These are phyloP conservation scores for Zangia roseola DNA, from an alignment of 768 basidiomycete species.

Conservation along the genomic window DNA sequence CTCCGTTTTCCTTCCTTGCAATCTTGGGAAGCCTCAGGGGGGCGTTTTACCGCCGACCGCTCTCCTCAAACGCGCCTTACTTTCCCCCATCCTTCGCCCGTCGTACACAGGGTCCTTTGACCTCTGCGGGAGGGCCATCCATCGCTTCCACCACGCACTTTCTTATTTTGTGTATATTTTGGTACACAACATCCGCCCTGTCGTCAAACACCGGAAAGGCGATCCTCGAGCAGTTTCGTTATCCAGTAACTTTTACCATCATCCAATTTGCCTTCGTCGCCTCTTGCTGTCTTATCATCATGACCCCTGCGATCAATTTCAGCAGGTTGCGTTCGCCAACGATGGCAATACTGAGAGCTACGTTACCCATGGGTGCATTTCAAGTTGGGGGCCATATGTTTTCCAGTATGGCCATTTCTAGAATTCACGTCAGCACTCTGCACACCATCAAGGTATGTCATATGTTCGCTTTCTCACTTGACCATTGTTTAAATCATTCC, in stretches of 20 bases:
- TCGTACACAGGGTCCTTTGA: constrained; percentile 19
- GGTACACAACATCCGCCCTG: constrained; percentile 92
- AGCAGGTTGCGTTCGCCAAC: constrained; percentile 71
- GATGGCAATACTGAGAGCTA: constrained; percentile 67
- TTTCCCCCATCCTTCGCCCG: constrained; percentile 28
- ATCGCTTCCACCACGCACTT: constrained; percentile 48
- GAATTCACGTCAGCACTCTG: constrained; percentile 95
- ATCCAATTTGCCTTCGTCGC: constrained; percentile 97
- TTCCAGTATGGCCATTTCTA: constrained; percentile 94
- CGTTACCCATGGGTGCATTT: constrained; percentile 94
- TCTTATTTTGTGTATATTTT: constrained; percentile 78
- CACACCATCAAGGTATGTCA: constrained; percentile 93
- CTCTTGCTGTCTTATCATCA: constrained; percentile 79
- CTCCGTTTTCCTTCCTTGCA: constrained; percentile 8
- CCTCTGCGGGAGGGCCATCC: constrained; percentile 14
- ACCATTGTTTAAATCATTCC: constrained; percentile 2
- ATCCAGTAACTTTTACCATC: constrained; percentile 95
- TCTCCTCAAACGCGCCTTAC: constrained; percentile 8
- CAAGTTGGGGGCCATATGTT: constrained; percentile 98
- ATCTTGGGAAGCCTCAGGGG: constrained; percentile 17
- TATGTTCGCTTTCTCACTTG: neutral
- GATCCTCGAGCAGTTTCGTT: constrained; percentile 89
- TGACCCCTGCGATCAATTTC: constrained; percentile 70
- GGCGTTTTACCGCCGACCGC: constrained; percentile 17
- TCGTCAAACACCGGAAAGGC: constrained; percentile 97